These are phyloP conservation scores for Chenopodium album DNA, from an alignment of 148 eudicot species.

Conservation along the genomic window DNA sequence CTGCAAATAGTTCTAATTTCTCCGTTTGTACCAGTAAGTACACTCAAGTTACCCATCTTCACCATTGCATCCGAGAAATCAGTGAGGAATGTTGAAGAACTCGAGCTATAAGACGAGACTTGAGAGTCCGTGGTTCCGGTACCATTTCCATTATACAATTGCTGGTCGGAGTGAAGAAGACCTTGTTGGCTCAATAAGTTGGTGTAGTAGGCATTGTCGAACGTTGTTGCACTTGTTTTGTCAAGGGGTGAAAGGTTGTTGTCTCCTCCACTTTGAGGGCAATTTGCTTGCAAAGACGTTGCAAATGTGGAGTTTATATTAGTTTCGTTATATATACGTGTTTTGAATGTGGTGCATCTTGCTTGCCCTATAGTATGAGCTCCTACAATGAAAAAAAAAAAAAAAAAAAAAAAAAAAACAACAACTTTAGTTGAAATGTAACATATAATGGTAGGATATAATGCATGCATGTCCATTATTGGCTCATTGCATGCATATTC, in stretches of 20 bases:
- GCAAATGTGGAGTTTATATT: constrained; percentile 57
- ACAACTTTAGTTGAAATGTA: no score
- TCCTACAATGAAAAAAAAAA: constrained; percentile 14
- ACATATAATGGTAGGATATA: no score
- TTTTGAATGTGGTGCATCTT: constrained; percentile 46
- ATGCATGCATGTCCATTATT: no score
- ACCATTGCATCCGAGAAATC: constrained; percentile 63
- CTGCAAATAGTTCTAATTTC: constrained; percentile 64
- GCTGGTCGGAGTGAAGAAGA: constrained; percentile 68
- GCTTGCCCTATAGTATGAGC: constrained; percentile 63
- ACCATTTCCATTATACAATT: constrained; percentile 35
- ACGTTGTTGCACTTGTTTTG: constrained; percentile 36
- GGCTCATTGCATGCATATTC: no score
- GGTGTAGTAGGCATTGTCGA: constrained; percentile 54
- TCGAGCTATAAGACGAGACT: constrained; percentile 44
- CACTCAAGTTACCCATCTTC: constrained; percentile 61
- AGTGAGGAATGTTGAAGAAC: constrained; percentile 39
- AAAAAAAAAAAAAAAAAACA: neutral
- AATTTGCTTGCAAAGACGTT: constrained; percentile 31
- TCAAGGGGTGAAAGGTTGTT: constrained; percentile 54
- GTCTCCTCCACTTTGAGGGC: constrained; percentile 50
- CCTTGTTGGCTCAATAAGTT: constrained; percentile 40
- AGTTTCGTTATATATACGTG: constrained; percentile 49
- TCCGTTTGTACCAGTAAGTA: constrained; percentile 58
- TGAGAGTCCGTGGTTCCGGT: constrained; percentile 51